A percentile compares a stretch with the other conserved stretches of the same genome.
Evolutionary conservation across 164 flowering plant genomes (phyloP).

Genomic region (Umbilicus rupestris): DNA sequence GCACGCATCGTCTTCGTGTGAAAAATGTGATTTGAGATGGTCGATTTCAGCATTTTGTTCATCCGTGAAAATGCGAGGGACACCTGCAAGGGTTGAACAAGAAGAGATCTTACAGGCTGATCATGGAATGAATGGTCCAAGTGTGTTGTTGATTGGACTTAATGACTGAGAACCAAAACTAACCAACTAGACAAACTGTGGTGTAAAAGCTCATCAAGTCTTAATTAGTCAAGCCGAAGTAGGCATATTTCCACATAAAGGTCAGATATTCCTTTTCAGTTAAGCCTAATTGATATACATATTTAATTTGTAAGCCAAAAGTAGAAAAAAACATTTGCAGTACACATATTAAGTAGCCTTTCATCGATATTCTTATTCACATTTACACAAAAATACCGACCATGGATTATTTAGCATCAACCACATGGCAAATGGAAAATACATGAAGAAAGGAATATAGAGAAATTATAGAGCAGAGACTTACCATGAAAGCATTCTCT

Average conservation of each 20-base stretch:
- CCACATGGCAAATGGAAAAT: neutral
- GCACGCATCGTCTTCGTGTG: constrained; percentile 34
- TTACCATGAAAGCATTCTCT: constrained; percentile 97
- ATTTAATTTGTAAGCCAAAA: neutral
- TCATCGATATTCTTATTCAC: neutral
- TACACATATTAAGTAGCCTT: neutral
- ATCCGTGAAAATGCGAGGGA: constrained; percentile 84
- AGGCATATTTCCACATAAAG: neutral
- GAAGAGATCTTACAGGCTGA: neutral
- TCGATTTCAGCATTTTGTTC: constrained; percentile 55
- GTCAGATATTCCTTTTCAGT: neutral
- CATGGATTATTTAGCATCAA: neutral
- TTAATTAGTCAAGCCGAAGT: neutral
- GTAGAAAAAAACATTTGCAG: neutral
- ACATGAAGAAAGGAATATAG: neutral
- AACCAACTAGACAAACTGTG: neutral
- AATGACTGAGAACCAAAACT: neutral
- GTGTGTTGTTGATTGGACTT: neutral
- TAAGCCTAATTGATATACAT: neutral
- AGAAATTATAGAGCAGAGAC: constrained; percentile 12
- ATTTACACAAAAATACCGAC: neutral
- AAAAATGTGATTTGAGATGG: constrained; percentile 34
- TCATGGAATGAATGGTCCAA: neutral
- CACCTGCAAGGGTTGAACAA: constrained; percentile 37
- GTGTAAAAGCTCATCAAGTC: neutral